Conservation (phyloP, 2,329 filamentous ascomycete species). For the Trichoderma semiorbis region DNA sequence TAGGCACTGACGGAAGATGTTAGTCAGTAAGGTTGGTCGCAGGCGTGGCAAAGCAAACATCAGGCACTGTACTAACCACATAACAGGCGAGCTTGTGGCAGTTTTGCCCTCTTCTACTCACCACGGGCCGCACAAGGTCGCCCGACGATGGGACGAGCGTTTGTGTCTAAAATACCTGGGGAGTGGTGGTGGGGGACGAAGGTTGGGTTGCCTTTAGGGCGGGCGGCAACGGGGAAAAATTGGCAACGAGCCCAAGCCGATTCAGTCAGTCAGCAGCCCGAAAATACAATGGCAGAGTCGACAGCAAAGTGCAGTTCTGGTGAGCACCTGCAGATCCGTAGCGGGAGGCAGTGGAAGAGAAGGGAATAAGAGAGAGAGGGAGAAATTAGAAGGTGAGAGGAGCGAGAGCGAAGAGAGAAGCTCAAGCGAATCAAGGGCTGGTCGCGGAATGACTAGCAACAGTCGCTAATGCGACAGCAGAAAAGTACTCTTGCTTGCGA, state of each 20-base stretch:
- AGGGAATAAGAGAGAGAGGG: neutral
- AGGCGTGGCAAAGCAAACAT: neutral
- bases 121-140: conserved; percentile 45
- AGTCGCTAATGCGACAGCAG: neutral
- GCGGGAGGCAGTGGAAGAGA: neutral
- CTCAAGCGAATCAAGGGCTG: neutral
- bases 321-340: neutral
- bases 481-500: neutral
- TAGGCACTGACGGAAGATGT: conserved; percentile 21
- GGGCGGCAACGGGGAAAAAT: neutral
- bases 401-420: neutral
- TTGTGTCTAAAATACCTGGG: conserved; percentile 22
- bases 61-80: conserved; percentile 39
- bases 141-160: conserved; percentile 40
- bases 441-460: conserved; percentile 3
- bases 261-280: conserved; percentile 2
- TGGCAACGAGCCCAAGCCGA: conserved; percentile 1
- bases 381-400: neutral
- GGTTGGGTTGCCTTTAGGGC: conserved; percentile 1
- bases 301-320: neutral
- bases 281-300: neutral
- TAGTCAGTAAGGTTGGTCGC: conserved; percentile 19
- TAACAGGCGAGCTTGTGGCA: conserved; percentile 36
- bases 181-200: conserved; percentile 18
- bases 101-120: conserved; percentile 40